Conservation (phyloP, 192 early-diverging fungal genomes). For the Mortierella antarctica region DNA sequence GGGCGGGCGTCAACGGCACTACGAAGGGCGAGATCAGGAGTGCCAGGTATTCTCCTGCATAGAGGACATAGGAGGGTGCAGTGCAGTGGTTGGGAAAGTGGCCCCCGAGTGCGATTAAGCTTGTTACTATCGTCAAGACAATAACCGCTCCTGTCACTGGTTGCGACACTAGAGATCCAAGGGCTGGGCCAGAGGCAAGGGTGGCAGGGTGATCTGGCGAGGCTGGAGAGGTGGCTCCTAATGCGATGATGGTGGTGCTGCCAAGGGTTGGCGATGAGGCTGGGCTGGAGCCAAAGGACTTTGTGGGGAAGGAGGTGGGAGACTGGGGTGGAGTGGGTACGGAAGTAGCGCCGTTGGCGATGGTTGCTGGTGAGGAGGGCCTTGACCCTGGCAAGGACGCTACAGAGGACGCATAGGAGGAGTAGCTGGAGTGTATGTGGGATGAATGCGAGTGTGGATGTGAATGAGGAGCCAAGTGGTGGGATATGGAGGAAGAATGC, state of each 20-base stretch:
- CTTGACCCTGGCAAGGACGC: conserved; percentile 14
- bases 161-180: conserved; percentile 13
- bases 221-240: conserved; percentile 8
- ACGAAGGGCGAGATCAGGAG: conserved; percentile 36
- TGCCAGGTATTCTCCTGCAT: conserved; percentile 11
- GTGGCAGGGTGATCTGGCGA: background rate
- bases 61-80: conserved; percentile 21
- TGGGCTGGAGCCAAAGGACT: conserved; percentile 3
- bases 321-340: conserved; percentile 28
- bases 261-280: background rate
- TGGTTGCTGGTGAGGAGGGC: conserved; percentile 27
- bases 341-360: conserved; percentile 2
- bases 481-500: conserved; percentile 11
- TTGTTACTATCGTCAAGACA: conserved; percentile 16
- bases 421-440: conserved; percentile 1
- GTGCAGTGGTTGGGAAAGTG: conserved; percentile 37
- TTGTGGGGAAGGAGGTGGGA: conserved; percentile 13
- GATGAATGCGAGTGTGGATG: conserved; percentile 17
- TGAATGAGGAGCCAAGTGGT: conserved; percentile 6
- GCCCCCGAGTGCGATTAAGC: conserved; percentile 9
- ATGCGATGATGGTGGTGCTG: conserved; percentile 17
- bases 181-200: background rate
- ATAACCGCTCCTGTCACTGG: conserved; percentile 25
- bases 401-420: conserved; percentile 28
- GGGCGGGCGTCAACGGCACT: conserved; percentile 16